Evolutionary conservation across 2,329 filamentous ascomycete species (phyloP).

Genomic region (Aspergillus alliaceus): DNA sequence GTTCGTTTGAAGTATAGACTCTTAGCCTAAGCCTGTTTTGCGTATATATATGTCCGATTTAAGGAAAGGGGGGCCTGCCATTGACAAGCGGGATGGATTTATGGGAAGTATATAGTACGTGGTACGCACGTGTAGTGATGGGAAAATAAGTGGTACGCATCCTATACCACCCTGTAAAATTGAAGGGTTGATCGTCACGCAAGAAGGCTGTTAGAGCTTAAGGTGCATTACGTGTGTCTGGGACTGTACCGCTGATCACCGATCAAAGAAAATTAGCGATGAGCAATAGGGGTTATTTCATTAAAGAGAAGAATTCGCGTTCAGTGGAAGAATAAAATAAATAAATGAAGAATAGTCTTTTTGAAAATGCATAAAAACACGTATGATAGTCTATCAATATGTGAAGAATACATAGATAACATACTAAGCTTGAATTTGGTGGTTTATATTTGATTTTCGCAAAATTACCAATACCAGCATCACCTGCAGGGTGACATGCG

Average conservation of each 20-base stretch:
- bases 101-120: background rate
- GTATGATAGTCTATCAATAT: background rate
- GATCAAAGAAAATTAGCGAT: background rate
- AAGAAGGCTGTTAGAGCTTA: background rate
- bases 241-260: background rate
- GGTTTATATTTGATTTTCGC: too few species aligned
- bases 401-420: background rate
- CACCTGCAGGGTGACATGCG: too few species aligned
- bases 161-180: background rate
- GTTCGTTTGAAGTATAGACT: background rate
- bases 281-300: background rate
- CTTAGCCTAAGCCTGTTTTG: background rate
- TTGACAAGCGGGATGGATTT: background rate
- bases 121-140: background rate
- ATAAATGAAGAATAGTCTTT: background rate
- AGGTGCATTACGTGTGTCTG: conserved; percentile 1
- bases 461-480: too few species aligned
- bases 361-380: background rate
- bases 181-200: conserved; percentile 1
- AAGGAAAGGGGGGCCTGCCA: background rate
- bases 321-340: background rate
- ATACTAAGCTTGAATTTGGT: too few species aligned
- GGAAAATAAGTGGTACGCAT: background rate
- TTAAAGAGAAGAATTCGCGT: background rate
- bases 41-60: background rate